Conservation (phyloP, 345 rosid species). For the Salix arbutifolia region DNA sequence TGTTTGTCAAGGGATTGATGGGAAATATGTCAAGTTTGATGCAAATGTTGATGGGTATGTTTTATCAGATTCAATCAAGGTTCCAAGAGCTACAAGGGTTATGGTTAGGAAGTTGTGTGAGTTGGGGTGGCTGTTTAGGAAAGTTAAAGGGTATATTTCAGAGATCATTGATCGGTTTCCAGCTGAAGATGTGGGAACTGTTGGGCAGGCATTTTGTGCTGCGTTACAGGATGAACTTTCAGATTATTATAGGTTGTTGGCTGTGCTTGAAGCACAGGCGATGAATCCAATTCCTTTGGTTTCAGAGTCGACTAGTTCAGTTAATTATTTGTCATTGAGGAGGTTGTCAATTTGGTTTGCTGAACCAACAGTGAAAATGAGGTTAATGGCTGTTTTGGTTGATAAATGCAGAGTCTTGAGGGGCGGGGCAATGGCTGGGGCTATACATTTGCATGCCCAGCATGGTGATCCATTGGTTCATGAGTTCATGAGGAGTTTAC, state of each 20-base stretch:
- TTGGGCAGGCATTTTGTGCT: slow-evolving; percentile 93
- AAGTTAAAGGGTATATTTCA: slow-evolving; percentile 68
- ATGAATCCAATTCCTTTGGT: slow-evolving; percentile 91
- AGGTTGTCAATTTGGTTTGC: slow-evolving; percentile 89
- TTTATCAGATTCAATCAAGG: slow-evolving; percentile 55
- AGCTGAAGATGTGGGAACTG: slow-evolving; percentile 80
- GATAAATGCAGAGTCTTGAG: slow-evolving; percentile 84
- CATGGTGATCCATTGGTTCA: slow-evolving; percentile 92
- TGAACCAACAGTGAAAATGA: slow-evolving; percentile 94
- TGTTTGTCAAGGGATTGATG: slow-evolving; percentile 93
- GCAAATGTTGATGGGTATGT: slow-evolving; percentile 60
- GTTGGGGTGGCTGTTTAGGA: slow-evolving; percentile 92
- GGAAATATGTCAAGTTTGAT: slow-evolving; percentile 72
- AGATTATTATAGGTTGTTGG: slow-evolving; percentile 80
- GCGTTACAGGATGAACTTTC: slow-evolving; percentile 90
- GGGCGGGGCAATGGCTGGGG: slow-evolving; percentile 97
- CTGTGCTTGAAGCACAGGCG: slow-evolving; percentile 81
- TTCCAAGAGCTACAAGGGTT: slow-evolving; percentile 60
- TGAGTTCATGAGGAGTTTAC: slow-evolving; percentile 81
- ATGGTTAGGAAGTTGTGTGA: slow-evolving; percentile 84
- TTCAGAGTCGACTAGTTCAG: slow-evolving; percentile 58
- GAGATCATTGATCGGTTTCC: slow-evolving; percentile 81
- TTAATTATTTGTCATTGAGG: slow-evolving; percentile 77
- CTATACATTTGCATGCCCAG: slow-evolving; percentile 92
- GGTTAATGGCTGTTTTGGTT: slow-evolving; percentile 95